Percentiles rank a stretch among this genome's conserved stretches.
phyloP scores from a whole-genome alignment of 140 eudicot species.

The Flaveria floridana region DNA sequence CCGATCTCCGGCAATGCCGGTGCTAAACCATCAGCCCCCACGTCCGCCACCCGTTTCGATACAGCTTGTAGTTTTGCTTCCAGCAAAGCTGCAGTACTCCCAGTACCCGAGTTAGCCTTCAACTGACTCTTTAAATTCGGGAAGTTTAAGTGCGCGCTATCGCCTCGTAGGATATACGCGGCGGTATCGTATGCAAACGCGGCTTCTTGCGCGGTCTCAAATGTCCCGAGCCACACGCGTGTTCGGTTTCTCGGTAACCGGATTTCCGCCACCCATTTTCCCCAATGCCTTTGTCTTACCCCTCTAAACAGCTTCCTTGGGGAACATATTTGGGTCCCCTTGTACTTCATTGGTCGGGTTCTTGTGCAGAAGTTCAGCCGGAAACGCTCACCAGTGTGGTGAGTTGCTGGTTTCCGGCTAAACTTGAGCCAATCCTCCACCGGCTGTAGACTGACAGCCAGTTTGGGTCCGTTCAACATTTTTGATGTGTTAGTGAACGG shows the following conservation, averaged over 20 bases:
- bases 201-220: slow-evolving; percentile 82
- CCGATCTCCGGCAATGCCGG: neutral
- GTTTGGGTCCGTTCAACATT: slow-evolving; percentile 39
- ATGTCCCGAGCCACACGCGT: slow-evolving; percentile 88
- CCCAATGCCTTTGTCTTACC: slow-evolving; percentile 96
- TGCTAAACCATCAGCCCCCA: slow-evolving; percentile 20
- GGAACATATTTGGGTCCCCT: slow-evolving; percentile 26
- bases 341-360: slow-evolving; percentile 60
- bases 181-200: slow-evolving; percentile 88
- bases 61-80: slow-evolving; percentile 64
- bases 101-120: slow-evolving; percentile 47
- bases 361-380: slow-evolving; percentile 42
- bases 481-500: neutral
- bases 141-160: slow-evolving; percentile 72
- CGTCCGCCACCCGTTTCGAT: slow-evolving; percentile 26
- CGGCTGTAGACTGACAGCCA: slow-evolving; percentile 24
- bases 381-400: slow-evolving; percentile 28
- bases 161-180: slow-evolving; percentile 79
- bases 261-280: slow-evolving; percentile 96
- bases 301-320: slow-evolving; percentile 67
- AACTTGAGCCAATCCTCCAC: slow-evolving; percentile 43
- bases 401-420: slow-evolving; percentile 30
- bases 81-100: slow-evolving; percentile 62
- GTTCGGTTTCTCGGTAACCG: slow-evolving; percentile 74
- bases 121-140: slow-evolving; percentile 70